Percentiles rank a stretch among this genome's conserved stretches.
Conservation (phyloP, 177 flowering plant genomes). For the Telopea speciosissima region DNA sequence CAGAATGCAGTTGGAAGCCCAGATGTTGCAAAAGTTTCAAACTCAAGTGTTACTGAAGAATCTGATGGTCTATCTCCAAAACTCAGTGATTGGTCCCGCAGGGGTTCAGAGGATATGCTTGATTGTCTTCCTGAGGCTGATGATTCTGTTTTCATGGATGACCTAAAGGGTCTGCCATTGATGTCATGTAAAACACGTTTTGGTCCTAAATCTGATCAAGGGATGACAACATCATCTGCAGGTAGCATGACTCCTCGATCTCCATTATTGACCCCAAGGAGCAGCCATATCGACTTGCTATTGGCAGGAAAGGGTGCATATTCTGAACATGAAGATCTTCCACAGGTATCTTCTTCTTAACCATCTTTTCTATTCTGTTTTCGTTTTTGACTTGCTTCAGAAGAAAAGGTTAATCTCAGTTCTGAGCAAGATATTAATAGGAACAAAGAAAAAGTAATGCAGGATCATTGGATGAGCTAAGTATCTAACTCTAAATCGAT, state of each 20-base stretch:
- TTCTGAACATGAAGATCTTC: conserved; percentile 82
- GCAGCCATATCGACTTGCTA: conserved; percentile 77
- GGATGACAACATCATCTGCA: conserved; percentile 95
- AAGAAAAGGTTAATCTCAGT: not conserved
- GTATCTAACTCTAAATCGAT: too few relatives aligned
- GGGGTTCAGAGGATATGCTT: conserved; percentile 99
- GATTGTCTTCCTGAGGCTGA: conserved; percentile 85
- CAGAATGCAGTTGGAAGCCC: conserved; percentile 70
- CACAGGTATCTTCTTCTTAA: conserved; percentile 54
- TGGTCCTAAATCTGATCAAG: conserved; percentile 97
- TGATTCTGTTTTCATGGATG: conserved; percentile 65
- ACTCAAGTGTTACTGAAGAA: conserved; percentile 91
- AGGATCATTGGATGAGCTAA: too few relatives aligned
- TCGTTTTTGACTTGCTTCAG: not conserved
- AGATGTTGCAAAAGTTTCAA: conserved; percentile 79
- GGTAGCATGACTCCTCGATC: conserved; percentile 99
- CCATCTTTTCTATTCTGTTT: not conserved
- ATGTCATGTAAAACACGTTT: conserved; percentile 93
- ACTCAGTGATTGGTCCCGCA: conserved; percentile 85
- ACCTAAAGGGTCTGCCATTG: conserved; percentile 73
- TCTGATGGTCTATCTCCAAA: conserved; percentile 82
- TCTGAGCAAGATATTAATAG: not conserved
- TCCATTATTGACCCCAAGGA: conserved; percentile 79
- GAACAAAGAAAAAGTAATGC: too few relatives aligned
- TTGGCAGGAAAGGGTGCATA: conserved; percentile 72